A percentile compares a stretch with the other conserved stretches of the same genome.
Conservation (phyloP, 768 basidiomycete species). For the Hypholoma fasciculare region DNA sequence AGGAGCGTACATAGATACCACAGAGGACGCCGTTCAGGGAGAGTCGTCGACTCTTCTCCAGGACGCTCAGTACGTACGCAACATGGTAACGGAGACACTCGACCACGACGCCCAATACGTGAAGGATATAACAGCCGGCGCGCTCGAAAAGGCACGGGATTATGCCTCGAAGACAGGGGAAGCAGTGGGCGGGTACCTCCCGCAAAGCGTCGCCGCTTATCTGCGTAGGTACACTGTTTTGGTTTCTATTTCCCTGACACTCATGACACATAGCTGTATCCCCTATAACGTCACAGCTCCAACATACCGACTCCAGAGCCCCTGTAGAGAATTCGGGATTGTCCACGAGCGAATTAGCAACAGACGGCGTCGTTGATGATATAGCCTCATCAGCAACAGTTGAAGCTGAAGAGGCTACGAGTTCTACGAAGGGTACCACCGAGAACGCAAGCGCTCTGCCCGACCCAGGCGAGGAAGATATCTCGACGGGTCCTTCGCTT, state of each 20-base stretch:
- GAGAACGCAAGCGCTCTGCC: neutral
- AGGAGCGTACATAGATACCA: neutral
- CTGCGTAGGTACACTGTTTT: constrained; percentile 9
- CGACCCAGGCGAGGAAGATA: neutral
- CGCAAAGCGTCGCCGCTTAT: constrained; percentile 12
- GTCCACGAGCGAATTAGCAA: neutral
- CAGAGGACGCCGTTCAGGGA: neutral
- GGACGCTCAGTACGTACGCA: neutral
- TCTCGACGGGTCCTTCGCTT: neutral
- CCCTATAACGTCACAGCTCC: neutral
- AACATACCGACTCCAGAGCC: neutral
- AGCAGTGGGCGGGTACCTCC: constrained; percentile 17
- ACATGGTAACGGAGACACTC: neutral
- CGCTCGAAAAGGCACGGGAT: constrained; percentile 1
- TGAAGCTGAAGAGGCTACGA: no score
- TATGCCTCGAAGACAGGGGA: constrained; percentile 8
- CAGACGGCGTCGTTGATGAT: neutral
- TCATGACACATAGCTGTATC: neutral
- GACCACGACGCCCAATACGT: constrained; percentile 6
- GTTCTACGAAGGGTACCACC: no score
- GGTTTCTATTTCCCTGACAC: neutral
- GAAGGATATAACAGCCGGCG: neutral
- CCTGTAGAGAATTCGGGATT: neutral
- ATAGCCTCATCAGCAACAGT: no score
- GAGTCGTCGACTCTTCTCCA: neutral